Percentiles rank a stretch among this genome's conserved stretches.
phyloP scores from a whole-genome alignment of 495 filamentous ascomycete genomes.

The Trypethelium eluteriae region DNA sequence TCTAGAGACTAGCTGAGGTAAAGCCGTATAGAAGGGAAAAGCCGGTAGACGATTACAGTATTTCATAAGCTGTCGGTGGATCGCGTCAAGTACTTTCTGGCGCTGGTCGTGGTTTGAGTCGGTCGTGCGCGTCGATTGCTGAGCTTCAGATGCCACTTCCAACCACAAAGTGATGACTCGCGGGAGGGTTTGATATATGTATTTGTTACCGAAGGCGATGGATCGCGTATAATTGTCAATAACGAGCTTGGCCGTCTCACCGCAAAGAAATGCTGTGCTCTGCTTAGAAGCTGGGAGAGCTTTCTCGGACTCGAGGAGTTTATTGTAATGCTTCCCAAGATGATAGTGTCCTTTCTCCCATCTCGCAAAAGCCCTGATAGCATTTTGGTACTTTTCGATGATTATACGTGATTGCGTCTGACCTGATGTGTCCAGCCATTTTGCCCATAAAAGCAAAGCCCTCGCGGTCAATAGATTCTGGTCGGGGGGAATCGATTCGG shows the following conservation, averaged over 20 bases:
- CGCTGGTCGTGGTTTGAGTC: slow-evolving; percentile 48
- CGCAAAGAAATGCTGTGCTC: slow-evolving; percentile 51
- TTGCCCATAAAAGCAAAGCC: slow-evolving; percentile 81
- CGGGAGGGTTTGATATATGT: slow-evolving; percentile 87
- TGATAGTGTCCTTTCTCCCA: slow-evolving; percentile 99
- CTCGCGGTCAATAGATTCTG: slow-evolving; percentile 51
- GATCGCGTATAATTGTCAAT: slow-evolving; percentile 89
- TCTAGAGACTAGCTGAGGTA: slow-evolving; percentile 85
- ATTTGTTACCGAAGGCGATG: slow-evolving; percentile 80
- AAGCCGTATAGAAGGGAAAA: slow-evolving; percentile 82
- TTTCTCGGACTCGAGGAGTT: slow-evolving; percentile 84
- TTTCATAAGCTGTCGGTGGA: slow-evolving; percentile 67
- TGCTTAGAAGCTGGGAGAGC: slow-evolving; percentile 60
- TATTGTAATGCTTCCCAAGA: slow-evolving; percentile 94
- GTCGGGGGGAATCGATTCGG: slow-evolving; percentile 29
- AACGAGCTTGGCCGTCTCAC: slow-evolving; percentile 79
- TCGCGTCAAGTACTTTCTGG: slow-evolving; percentile 56
- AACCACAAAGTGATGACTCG: slow-evolving; percentile 88
- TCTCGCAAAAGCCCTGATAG: slow-evolving; percentile 50
- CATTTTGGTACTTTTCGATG: slow-evolving; percentile 68
- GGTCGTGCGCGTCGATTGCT: slow-evolving; percentile 40
- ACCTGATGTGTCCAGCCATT: slow-evolving; percentile 89
- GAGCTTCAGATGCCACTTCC: slow-evolving; percentile 71
- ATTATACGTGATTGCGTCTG: slow-evolving; percentile 76
- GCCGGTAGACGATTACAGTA: slow-evolving; percentile 68